Evolutionary conservation across 208 protist genomes (phyloP).

Genomic region (Leishmania major): DNA sequence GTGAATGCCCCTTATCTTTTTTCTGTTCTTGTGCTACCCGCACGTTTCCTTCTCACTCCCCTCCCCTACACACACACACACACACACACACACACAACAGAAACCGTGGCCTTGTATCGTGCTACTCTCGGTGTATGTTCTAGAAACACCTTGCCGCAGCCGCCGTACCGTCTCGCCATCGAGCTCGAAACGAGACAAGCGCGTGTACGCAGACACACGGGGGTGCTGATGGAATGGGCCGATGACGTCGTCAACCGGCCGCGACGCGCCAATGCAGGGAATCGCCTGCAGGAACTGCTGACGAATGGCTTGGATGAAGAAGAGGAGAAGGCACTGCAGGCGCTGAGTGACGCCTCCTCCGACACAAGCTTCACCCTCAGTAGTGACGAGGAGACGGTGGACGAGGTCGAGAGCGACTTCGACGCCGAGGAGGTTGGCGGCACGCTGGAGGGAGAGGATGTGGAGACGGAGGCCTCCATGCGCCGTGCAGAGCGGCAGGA

Average conservation of each 20-base stretch:
- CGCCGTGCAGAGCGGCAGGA: constrained; percentile 58
- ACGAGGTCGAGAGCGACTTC: constrained; percentile 82
- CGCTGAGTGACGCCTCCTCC: constrained; percentile 43
- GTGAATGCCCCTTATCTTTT: background rate
- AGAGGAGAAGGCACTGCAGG: constrained; percentile 58
- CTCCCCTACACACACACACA: too few species aligned
- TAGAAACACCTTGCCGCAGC: background rate
- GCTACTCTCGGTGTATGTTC: background rate
- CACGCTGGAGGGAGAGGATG: constrained; percentile 30
- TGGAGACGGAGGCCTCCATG: constrained; percentile 59
- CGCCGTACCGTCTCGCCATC: background rate
- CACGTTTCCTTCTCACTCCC: background rate
- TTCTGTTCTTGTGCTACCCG: background rate
- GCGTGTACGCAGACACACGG: background rate
- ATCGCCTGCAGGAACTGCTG: constrained; percentile 62
- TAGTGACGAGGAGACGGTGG: constrained; percentile 63
- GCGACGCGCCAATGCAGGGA: constrained; percentile 73
- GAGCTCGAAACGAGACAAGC: background rate
- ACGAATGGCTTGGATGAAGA: constrained; percentile 67
- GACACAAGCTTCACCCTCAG: constrained; percentile 67
- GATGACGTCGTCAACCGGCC: constrained; percentile 40
- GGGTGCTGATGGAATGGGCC: constrained; percentile 36
- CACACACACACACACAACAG: background rate
- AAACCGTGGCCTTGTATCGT: background rate
- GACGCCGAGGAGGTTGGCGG: constrained; percentile 59